Conservation (phyloP, 306 rosid genomes). For the Sphenostylis stenocarpa region DNA sequence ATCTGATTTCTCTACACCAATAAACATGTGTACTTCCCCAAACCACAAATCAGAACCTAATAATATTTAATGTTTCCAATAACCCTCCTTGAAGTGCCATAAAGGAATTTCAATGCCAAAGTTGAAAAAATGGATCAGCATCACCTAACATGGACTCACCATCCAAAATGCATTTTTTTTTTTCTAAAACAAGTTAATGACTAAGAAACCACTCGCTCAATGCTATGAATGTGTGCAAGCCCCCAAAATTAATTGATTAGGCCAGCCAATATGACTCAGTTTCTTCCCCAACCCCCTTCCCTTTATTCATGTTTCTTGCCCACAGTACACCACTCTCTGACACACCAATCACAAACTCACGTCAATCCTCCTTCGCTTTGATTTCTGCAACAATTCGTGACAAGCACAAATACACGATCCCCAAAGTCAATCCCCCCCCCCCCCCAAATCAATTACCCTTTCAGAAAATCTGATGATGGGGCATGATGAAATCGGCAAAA, state of each 20-base stretch:
- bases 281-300: constrained; percentile 13
- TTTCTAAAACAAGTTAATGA: not conserved
- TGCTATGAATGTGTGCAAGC: not conserved
- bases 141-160: not conserved
- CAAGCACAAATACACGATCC: not conserved
- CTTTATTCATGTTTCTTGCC: not conserved
- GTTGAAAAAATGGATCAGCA: not conserved
- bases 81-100: not conserved
- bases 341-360: not conserved
- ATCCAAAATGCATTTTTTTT: not conserved
- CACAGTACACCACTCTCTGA: constrained; percentile 3
- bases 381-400: constrained; percentile 13
- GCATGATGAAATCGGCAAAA: not conserved
- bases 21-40: not conserved
- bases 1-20: not conserved
- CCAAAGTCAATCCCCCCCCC: not conserved
- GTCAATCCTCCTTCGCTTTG: not conserved
- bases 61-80: not conserved
- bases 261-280: not conserved
- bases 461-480: not conserved
- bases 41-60: not conserved
- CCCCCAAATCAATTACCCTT: constrained; percentile 7
- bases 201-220: not conserved
- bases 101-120: not conserved
- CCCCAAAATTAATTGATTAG: not conserved